Conservation (phyloP, 2,329 filamentous ascomycete species). For the Colletotrichum chlorophyti region DNA sequence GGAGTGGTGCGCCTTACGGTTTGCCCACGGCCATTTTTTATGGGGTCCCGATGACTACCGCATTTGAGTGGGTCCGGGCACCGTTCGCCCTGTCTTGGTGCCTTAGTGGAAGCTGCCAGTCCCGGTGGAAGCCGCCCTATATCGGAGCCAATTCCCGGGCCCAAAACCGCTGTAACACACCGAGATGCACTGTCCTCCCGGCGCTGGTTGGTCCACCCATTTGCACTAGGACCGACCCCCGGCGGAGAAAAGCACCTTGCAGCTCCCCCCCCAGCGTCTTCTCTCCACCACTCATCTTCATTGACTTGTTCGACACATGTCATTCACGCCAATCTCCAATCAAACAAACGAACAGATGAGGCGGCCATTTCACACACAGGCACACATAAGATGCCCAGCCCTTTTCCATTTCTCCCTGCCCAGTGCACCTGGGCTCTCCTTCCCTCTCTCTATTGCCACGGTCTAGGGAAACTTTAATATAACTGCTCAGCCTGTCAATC, state of each 20-base stretch:
- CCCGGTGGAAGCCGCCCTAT: not conserved
- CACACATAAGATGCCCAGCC: slow-evolving; percentile 5
- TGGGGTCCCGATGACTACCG: too few species aligned
- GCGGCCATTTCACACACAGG: not conserved
- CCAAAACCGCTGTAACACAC: slow-evolving; percentile 2
- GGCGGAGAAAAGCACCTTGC: slow-evolving; percentile 17
- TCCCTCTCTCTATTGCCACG: not conserved
- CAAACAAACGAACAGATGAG: not conserved
- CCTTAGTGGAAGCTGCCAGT: not conserved
- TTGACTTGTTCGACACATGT: slow-evolving; percentile 13
- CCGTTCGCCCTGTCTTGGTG: slow-evolving; percentile 8
- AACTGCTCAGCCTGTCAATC: too few species aligned
- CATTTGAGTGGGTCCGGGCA: not conserved
- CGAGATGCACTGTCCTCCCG: slow-evolving; percentile 1
- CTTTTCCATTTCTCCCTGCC: not conserved
- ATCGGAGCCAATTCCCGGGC: slow-evolving; percentile 9
- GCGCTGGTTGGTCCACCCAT: not conserved
- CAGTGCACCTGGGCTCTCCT: not conserved
- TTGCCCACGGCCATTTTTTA: too few species aligned
- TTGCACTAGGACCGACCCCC: slow-evolving; percentile 4
- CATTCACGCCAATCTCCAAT: not conserved
- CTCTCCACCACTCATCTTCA: not conserved
- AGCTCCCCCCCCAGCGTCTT: not conserved
- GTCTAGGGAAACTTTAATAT: not conserved
- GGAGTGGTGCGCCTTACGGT: slow-evolving; percentile 22